Evolutionary conservation across 1,139 yeast genomes (phyloP).

Genomic region (Suhomyces choctaworum): DNA sequence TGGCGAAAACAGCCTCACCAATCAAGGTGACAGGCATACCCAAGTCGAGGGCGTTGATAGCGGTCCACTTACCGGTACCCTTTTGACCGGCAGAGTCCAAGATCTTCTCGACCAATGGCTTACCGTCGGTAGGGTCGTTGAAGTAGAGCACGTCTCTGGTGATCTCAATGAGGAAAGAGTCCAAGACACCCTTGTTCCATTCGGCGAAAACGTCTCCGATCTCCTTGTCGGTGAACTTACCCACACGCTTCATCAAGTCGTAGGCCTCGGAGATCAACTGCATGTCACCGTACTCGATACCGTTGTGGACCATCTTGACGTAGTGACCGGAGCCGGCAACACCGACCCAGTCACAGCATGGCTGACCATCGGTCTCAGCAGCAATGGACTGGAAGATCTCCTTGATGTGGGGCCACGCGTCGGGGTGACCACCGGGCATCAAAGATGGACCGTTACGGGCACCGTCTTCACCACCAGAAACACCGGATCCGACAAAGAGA

Average conservation of each 20-base stretch:
- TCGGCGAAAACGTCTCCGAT: slow-evolving; percentile 87
- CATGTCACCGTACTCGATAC: slow-evolving; percentile 99
- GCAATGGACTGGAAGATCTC: slow-evolving; percentile 93
- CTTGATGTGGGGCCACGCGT: slow-evolving; percentile 99
- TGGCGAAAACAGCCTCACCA: slow-evolving; percentile 97
- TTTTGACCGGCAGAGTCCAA: slow-evolving; percentile 98
- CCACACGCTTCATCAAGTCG: slow-evolving; percentile 92
- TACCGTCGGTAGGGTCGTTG: slow-evolving; percentile 83
- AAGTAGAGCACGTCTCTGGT: slow-evolving; percentile 91
- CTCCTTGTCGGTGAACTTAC: slow-evolving; percentile 87
- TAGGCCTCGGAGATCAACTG: slow-evolving; percentile 98
- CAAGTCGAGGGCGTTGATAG: slow-evolving; percentile 93
- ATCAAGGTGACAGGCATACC: slow-evolving; percentile 98
- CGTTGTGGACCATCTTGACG: slow-evolving; percentile 99
- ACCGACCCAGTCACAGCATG: slow-evolving; percentile 99
- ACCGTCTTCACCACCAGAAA: slow-evolving; percentile 99
- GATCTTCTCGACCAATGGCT: slow-evolving; percentile 93
- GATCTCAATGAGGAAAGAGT: slow-evolving; percentile 95
- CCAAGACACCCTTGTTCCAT: slow-evolving; percentile 98
- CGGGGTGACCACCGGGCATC: slow-evolving; percentile 99
- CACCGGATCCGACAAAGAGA: slow-evolving; percentile 97
- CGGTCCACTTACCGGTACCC: slow-evolving; percentile 99
- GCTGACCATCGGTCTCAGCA: slow-evolving; percentile 97
- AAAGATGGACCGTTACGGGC: slow-evolving; percentile 98
- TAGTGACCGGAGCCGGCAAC: slow-evolving; percentile 99